Percentiles rank a stretch among this genome's conserved stretches.
phyloP scores from a whole-genome alignment of 345 rosid species.

The Eucalyptus fibrosa region DNA sequence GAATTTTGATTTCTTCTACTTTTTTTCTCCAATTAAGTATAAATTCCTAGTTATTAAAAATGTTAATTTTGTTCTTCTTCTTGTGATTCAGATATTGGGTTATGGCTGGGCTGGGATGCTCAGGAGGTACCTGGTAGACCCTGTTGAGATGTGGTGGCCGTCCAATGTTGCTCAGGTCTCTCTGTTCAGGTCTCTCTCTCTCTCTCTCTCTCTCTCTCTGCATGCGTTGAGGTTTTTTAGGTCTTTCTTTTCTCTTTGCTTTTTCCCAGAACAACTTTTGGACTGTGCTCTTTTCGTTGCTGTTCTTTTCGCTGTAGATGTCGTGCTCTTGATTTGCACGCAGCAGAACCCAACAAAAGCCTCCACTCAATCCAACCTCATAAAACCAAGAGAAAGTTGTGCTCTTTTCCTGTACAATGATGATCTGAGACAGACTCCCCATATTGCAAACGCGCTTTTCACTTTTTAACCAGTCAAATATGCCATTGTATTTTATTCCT shows the following conservation, averaged over 20 bases:
- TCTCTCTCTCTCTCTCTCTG: not conserved
- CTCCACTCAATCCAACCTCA: not conserved
- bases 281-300: not conserved
- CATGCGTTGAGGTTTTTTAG: not conserved
- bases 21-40: not conserved
- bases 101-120: constrained; percentile 99
- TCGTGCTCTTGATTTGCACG: not conserved
- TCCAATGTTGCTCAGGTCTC: constrained; percentile 98
- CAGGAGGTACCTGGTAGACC: constrained; percentile 91
- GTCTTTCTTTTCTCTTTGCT: not conserved
- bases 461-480: not conserved
- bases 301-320: not conserved
- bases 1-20: not conserved
- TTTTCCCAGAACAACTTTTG: not conserved
- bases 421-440: not conserved
- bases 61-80: not conserved
- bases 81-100: constrained; percentile 49
- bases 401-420: not conserved
- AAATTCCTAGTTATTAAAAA: not conserved
- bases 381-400: not conserved
- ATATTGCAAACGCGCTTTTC: not conserved
- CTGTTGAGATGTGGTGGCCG: constrained; percentile 99
- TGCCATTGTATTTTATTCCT: not conserved
- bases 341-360: not conserved
- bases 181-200: constrained; percentile 61